A percentile compares a stretch with the other conserved stretches of the same genome.
These are phyloP conservation scores for Funneliformis geosporum DNA, from an alignment of 192 early-diverging fungal genomes.

Conservation along the genomic window DNA sequence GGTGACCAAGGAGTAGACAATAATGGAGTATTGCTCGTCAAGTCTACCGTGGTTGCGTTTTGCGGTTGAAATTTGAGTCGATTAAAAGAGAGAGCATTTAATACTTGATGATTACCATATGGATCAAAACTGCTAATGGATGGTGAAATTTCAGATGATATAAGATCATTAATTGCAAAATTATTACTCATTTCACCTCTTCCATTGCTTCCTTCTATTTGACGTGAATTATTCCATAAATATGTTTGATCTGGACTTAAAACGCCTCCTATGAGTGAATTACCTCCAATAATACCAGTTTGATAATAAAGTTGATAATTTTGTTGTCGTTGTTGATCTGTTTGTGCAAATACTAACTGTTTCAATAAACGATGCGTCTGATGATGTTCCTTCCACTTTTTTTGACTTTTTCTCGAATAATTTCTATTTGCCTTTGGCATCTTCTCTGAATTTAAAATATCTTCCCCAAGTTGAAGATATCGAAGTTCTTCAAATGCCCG, in stretches of 20 bases:
- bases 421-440: slow-evolving; percentile 9
- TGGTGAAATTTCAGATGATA: background rate
- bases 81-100: background rate
- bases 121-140: background rate
- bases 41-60: background rate
- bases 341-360: background rate
- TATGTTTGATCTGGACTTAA: background rate
- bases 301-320: background rate
- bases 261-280: background rate
- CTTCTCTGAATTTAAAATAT: slow-evolving; percentile 12
- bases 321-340: background rate
- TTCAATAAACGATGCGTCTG: background rate
- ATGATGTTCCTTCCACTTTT: background rate
- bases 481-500: slow-evolving; percentile 19
- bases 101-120: background rate
- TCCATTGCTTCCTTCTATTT: too few relatives aligned
- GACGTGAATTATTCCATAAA: background rate
- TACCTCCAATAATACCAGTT: background rate
- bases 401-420: background rate
- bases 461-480: background rate
- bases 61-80: background rate
- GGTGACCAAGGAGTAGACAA: background rate
- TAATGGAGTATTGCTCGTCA: background rate
- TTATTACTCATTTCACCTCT: too few relatives aligned
- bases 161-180: too few relatives aligned